Base-by-base conservation (phyloP, 805 yeast species). In the Zygoascus tannicola region DNA sequence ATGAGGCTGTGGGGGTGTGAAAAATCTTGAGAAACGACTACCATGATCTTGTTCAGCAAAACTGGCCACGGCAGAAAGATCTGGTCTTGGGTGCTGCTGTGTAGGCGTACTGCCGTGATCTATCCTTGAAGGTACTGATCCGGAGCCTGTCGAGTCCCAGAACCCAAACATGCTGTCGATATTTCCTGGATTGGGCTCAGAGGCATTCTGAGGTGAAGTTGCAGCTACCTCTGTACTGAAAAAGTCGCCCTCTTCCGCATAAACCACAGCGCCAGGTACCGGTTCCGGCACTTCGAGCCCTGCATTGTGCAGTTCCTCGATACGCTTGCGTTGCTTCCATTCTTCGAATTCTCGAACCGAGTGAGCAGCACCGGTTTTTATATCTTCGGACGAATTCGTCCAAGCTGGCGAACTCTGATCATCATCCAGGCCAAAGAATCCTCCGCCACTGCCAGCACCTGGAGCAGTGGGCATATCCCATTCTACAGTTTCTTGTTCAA, bases 271-370 rank as follows among this genome's bases (percentile, higher is more conserved):
- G 4, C 3, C n/a, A n/a, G 33, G 40, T 5, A 22, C 40, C 4
- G 44, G 39, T 32, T 33, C 56, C 32, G 41, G 48, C 32, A 39
- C 47, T 10, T 52, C 57, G 14, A 45, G 38, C n/a, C 56, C 60
- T 8, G 46, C 45, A 26, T 48, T 40, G 16, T 49, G 44, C 35
- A 45, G 41, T 18, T 53, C 54, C 19, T 48, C 44, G 5, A 56
- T 56, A 30, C 49, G 51, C 60, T 54, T 57, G 33, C 47, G 47
- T 1, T 56, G 59, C 38, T 55, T 58, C 63, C 63, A 58, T 18
- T 54, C 53, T 40, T 58, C 59, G 47, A 58, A 56, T 28, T 57
- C 61, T 37, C 52, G 50, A n/a, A 55, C 32, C n/a, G 26, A 28
- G 12, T 40, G 37, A 10, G 21, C 32, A 15, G 14, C 38, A 34